Conservation (phyloP, 148 eudicot genomes). For the Oxyria digyna region DNA sequence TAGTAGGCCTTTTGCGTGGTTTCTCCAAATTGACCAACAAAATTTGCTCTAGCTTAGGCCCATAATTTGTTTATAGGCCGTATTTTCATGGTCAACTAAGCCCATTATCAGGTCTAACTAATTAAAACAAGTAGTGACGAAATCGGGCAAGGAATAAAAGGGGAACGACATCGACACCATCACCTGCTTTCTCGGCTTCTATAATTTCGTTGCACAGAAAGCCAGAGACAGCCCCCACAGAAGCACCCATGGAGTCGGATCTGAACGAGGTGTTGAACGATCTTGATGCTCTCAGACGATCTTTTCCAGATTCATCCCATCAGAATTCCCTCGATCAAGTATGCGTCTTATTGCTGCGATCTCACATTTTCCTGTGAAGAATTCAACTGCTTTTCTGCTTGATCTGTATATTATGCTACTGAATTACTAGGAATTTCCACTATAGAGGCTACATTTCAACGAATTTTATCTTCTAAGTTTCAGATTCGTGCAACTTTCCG, state of each 20-base stretch:
- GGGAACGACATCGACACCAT: background rate
- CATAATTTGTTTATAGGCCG: background rate
- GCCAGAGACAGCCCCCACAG: conserved; percentile 9
- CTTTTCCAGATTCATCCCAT: conserved; percentile 39
- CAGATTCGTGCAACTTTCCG: background rate
- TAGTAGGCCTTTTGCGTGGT: background rate
- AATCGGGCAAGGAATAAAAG: background rate
- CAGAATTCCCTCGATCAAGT: conserved; percentile 46
- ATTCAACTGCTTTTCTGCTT: background rate
- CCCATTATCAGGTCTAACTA: background rate
- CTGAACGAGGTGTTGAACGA: conserved; percentile 34
- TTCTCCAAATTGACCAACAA: background rate
- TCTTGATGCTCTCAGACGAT: conserved; percentile 39
- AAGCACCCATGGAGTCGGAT: conserved; percentile 49
- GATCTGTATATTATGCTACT: background rate
- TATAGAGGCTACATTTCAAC: background rate
- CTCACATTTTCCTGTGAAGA: background rate
- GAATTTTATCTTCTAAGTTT: background rate
- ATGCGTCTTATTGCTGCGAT: background rate
- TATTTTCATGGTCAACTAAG: background rate
- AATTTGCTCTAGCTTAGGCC: background rate
- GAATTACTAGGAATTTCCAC: background rate
- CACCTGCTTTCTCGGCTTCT: background rate
- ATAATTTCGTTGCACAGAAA: background rate
- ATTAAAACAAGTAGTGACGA: too few species aligned